Percentiles rank a stretch among this genome's conserved stretches.
These are phyloP conservation scores for Aspergillus sp. DNA, from an alignment of 2,329 filamentous ascomycete genomes.

Conservation along the genomic window DNA sequence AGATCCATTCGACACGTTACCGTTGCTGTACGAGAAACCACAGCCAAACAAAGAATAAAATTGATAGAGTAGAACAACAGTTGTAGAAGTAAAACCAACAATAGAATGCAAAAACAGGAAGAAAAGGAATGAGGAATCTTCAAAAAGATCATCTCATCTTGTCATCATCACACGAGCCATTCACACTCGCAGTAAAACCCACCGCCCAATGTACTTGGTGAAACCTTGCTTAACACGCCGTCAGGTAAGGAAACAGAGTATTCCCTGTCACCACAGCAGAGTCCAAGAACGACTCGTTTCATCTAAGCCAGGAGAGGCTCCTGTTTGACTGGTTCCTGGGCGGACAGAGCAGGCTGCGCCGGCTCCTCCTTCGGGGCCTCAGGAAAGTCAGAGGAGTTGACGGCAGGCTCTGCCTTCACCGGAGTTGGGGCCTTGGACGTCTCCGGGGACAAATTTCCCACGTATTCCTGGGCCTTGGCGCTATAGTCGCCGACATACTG, in stretches of 20 bases:
- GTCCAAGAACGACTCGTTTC: too few relatives aligned
- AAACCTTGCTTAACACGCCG: too few relatives aligned
- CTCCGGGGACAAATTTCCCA: constrained; percentile 32
- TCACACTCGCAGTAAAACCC: too few relatives aligned
- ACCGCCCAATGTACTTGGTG: too few relatives aligned
- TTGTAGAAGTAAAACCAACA: neutral
- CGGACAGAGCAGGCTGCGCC: constrained; percentile 7
- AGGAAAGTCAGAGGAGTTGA: constrained; percentile 44
- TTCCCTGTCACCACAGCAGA: too few relatives aligned
- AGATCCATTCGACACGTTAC: neutral
- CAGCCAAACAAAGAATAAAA: neutral
- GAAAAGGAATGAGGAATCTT: neutral
- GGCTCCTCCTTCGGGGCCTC: constrained; percentile 35
- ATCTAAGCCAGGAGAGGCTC: constrained; percentile 25
- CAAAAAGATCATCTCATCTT: neutral
- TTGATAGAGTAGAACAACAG: neutral
- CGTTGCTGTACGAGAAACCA: neutral
- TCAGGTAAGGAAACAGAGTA: too few relatives aligned
- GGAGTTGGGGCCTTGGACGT: constrained; percentile 19
- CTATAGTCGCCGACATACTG: constrained; percentile 53
- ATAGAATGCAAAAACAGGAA: neutral
- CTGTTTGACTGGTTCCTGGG: constrained; percentile 21
- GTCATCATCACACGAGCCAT: too few relatives aligned
- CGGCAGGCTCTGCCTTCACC: constrained; percentile 23
- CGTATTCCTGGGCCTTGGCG: constrained; percentile 50